A percentile compares a stretch with the other conserved stretches of the same genome.
These are phyloP conservation scores for Rhodotorula sp. DNA, from an alignment of 1,284 basidiomycete genomes.

Conservation along the genomic window DNA sequence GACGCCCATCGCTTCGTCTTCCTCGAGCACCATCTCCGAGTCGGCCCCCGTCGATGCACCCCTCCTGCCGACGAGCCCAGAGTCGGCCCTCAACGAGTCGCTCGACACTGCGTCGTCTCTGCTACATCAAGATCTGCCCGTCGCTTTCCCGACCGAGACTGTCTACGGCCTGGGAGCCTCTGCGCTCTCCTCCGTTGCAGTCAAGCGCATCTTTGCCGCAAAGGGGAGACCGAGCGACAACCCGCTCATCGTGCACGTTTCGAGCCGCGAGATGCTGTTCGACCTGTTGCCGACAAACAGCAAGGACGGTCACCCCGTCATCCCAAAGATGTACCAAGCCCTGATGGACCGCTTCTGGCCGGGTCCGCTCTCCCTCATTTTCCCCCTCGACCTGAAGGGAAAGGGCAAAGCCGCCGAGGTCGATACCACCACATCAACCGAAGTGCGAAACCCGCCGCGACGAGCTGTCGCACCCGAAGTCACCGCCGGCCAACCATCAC, in stretches of 20 bases:
- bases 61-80: constrained; percentile 12
- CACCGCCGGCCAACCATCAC: constrained; percentile 75
- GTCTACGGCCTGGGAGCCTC: constrained; percentile 94
- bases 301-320: constrained; percentile 51
- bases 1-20: constrained; percentile 3
- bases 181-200: constrained; percentile 67
- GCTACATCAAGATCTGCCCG: constrained; percentile 49
- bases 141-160: constrained; percentile 96
- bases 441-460: neutral
- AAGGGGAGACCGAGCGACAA: constrained; percentile 95
- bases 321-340: constrained; percentile 64
- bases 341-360: constrained; percentile 91
- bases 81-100: constrained; percentile 4
- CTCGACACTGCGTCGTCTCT: constrained; percentile 27
- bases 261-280: constrained; percentile 68
- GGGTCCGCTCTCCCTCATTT: constrained; percentile 86
- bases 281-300: constrained; percentile 59
- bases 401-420: neutral
- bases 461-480: constrained; percentile 34
- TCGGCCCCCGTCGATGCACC: constrained; percentile 1
- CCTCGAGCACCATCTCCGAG: neutral
- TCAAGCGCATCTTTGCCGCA: constrained; percentile 74
- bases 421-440: constrained; percentile 24
- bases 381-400: constrained; percentile 59
- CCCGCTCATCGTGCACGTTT: constrained; percentile 95